phyloP scores from a whole-genome alignment of 352 stramenopile species.

The Plasmopara muralis region DNA sequence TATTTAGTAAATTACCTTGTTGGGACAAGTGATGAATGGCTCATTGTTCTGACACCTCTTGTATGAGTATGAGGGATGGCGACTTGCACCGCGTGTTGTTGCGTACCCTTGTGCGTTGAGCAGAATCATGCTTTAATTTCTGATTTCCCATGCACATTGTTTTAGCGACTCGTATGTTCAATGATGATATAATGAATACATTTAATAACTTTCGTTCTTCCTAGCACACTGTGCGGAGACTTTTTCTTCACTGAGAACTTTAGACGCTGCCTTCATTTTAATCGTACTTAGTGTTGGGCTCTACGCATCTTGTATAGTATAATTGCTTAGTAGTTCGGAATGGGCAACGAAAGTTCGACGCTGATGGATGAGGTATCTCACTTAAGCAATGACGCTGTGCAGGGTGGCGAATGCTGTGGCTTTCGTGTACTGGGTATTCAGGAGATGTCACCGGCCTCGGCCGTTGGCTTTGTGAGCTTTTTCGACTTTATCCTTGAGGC shows the following conservation, averaged over 20 bases:
- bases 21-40: slow-evolving; percentile 81
- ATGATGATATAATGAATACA: slow-evolving; percentile 64
- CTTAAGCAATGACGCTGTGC: slow-evolving; percentile 17
- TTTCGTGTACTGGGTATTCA: slow-evolving; percentile 97
- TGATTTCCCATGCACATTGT: slow-evolving; percentile 28
- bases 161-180: slow-evolving; percentile 28
- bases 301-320: too few relatives aligned
- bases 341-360: slow-evolving; percentile 51
- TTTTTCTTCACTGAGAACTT: slow-evolving; percentile 44
- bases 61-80: slow-evolving; percentile 69
- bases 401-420: slow-evolving; percentile 68
- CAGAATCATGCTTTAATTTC: slow-evolving; percentile 74
- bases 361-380: slow-evolving; percentile 12
- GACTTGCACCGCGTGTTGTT: slow-evolving; percentile 53
- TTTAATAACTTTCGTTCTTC: slow-evolving; percentile 89
- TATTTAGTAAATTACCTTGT: slow-evolving; percentile 3
- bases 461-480: slow-evolving; percentile 93
- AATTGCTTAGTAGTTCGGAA: slow-evolving; percentile 4
- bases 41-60: slow-evolving; percentile 89
- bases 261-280: neutral
- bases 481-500: slow-evolving; percentile 97
- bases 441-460: slow-evolving; percentile 87
- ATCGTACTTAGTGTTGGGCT: slow-evolving; percentile 12
- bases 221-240: slow-evolving; percentile 64
- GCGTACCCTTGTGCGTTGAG: slow-evolving; percentile 51